Evolutionary conservation across 2,329 filamentous ascomycete genomes (phyloP).

Genomic region (Bisporella sp.): DNA sequence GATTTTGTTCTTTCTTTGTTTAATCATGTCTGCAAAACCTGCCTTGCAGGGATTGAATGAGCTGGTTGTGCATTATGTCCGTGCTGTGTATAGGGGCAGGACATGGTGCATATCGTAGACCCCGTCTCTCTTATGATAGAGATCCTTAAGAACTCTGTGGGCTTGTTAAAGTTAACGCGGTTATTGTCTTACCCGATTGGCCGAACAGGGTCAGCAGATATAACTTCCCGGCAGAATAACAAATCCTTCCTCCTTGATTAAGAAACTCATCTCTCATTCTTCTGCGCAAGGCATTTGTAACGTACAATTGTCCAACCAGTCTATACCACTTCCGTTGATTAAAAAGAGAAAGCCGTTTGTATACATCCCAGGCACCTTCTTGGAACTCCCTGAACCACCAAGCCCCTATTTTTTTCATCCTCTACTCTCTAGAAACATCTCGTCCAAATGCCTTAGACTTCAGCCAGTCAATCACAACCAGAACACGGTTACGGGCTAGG

Average conservation of each 20-base stretch:
- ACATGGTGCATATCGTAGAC: no score
- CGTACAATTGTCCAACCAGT: not conserved
- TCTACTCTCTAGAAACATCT: slow-evolving; percentile 79
- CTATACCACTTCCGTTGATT: not conserved
- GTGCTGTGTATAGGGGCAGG: no score
- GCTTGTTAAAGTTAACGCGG: no score
- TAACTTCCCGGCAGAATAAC: not conserved
- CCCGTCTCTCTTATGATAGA: no score
- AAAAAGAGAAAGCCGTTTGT: not conserved
- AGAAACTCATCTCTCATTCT: not conserved
- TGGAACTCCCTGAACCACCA: not conserved
- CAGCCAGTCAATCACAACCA: slow-evolving; percentile 90
- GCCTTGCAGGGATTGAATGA: no score
- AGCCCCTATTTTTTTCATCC: not conserved
- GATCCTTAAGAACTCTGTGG: no score
- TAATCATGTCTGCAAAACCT: no score
- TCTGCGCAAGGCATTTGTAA: not conserved
- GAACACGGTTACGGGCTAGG: slow-evolving; percentile 81
- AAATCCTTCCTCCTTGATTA: not conserved
- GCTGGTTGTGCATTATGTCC: no score
- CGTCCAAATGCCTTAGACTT: slow-evolving; percentile 96
- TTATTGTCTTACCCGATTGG: not conserved
- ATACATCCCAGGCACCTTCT: not conserved
- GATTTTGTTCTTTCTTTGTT: no score
- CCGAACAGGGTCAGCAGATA: not conserved